These are phyloP conservation scores for Saccharomycopsis sp. DNA, from an alignment of 805 yeast genomes.

Conservation along the genomic window DNA sequence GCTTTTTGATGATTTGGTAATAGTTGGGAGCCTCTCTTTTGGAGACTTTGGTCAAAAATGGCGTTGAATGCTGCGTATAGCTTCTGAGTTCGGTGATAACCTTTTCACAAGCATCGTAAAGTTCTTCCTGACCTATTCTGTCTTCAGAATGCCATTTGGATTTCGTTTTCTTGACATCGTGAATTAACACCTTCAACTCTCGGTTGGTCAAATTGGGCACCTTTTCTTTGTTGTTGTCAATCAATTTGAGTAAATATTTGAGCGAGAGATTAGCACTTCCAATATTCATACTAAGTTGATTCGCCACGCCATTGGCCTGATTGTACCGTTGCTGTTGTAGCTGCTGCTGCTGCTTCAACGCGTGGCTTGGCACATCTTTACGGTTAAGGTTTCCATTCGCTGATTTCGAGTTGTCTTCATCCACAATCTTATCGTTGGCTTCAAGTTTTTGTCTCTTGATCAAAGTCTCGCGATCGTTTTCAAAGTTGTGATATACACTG, in stretches of 20 bases:
- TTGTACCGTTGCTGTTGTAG: background rate
- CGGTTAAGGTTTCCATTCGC: background rate
- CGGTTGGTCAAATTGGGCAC: constrained; percentile 61
- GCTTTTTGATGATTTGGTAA: constrained; percentile 78
- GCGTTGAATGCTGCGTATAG: constrained; percentile 93
- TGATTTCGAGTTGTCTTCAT: constrained; percentile 11
- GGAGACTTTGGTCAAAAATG: constrained; percentile 91
- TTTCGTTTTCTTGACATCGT: constrained; percentile 90
- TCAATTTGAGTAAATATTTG: constrained; percentile 70
- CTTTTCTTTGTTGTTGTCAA: constrained; percentile 74
- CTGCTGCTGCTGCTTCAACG: background rate
- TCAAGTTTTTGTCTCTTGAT: constrained; percentile 71
- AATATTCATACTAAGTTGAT: constrained; percentile 33
- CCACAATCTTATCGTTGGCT: constrained; percentile 66
- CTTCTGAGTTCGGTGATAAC: constrained; percentile 86
- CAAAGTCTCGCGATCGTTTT: constrained; percentile 67
- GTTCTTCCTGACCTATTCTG: constrained; percentile 92
- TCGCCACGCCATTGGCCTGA: constrained; percentile 16
- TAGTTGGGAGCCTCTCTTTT: constrained; percentile 98
- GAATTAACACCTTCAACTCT: constrained; percentile 75
- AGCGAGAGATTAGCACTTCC: constrained; percentile 76
- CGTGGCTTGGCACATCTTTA: constrained; percentile 27
- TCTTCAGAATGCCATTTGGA: constrained; percentile 98
- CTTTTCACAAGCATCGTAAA: constrained; percentile 95
- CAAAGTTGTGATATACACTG: constrained; percentile 69